These are phyloP conservation scores for Heliamphora pulchella DNA, from an alignment of 179 eudicot genomes.

Conservation along the genomic window DNA sequence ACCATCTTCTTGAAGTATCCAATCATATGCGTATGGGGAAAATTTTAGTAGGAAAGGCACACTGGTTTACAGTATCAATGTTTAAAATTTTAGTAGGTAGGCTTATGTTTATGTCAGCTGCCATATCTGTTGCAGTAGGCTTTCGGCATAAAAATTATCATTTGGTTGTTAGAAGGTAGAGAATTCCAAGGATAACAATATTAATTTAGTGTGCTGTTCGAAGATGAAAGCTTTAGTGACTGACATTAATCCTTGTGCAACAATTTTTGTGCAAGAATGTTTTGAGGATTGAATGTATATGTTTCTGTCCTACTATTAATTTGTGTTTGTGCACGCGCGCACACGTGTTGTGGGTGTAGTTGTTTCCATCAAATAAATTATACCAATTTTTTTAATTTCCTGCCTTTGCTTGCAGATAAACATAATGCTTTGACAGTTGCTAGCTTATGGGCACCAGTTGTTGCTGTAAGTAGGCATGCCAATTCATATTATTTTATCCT, in stretches of 20 bases:
- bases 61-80: neutral
- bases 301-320: no score
- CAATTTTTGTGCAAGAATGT: neutral
- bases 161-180: no score
- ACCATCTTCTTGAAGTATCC: neutral
- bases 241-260: neutral
- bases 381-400: neutral
- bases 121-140: no score
- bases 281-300: neutral
- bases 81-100: no score
- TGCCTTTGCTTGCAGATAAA: slow-evolving; percentile 62
- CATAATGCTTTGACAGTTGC: slow-evolving; percentile 79
- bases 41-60: neutral
- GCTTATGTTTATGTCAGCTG: no score
- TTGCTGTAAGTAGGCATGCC: slow-evolving; percentile 61
- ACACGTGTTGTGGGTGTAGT: neutral
- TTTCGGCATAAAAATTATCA: no score
- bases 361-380: neutral
- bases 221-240: no score
- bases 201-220: no score
- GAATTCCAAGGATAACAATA: no score
- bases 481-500: neutral
- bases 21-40: neutral
- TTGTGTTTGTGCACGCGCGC: no score
- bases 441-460: slow-evolving; percentile 89